A percentile compares a stretch with the other conserved stretches of the same genome.
These are phyloP conservation scores for Zygnema circumcarinatum DNA, from an alignment of 139 green algal species.

Conservation along the genomic window DNA sequence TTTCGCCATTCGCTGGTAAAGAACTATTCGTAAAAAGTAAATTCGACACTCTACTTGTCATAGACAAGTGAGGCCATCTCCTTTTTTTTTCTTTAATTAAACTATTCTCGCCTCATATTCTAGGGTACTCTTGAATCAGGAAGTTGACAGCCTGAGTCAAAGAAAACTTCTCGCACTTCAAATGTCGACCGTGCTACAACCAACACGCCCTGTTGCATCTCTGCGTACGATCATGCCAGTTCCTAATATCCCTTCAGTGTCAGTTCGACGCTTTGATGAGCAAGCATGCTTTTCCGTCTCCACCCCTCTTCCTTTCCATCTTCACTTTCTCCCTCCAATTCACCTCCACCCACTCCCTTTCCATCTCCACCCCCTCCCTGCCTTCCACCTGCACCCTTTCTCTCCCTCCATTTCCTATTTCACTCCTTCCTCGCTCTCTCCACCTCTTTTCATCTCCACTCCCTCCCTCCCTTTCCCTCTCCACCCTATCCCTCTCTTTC, in stretches of 20 bases:
- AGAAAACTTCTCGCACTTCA: not conserved
- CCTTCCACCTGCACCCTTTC: not conserved
- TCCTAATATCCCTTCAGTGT: not conserved
- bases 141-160: not conserved
- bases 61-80: not conserved
- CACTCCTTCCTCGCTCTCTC: not conserved
- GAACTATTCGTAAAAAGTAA: not conserved
- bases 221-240: not conserved
- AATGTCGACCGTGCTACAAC: not conserved
- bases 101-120: too few species aligned
- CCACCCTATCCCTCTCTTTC: slow-evolving; percentile 2
- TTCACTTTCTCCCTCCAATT: not conserved
- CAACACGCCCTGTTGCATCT: not conserved
- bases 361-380: not conserved
- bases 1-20: not conserved
- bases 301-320: not conserved
- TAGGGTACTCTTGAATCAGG: too few species aligned
- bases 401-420: not conserved
- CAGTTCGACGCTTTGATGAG: too few species aligned
- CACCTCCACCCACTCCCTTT: not conserved
- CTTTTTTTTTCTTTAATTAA: not conserved
- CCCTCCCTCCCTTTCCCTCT: not conserved
- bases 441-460: not conserved
- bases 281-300: slow-evolving; percentile 4
- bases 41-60: not conserved